phyloP scores from a whole-genome alignment of 2,329 filamentous ascomycete genomes.

The Penicillium sp. region DNA sequence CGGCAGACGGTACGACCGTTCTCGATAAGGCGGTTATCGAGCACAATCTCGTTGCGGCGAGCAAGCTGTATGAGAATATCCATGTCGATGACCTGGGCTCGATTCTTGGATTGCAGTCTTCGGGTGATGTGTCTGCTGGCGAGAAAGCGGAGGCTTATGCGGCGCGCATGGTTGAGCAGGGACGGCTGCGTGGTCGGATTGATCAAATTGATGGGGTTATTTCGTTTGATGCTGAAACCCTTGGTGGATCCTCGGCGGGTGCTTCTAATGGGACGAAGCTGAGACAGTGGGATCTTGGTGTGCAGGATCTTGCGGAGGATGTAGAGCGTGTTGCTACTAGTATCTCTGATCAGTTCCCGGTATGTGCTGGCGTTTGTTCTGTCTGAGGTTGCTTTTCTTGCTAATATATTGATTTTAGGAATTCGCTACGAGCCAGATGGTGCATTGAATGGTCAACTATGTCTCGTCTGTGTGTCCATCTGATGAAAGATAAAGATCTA shows the following conservation, averaged over 20 bases:
- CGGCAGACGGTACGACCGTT: slow-evolving; percentile 87
- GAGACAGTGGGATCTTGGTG: slow-evolving; percentile 84
- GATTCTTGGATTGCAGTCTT: slow-evolving; percentile 69
- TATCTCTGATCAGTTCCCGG: slow-evolving; percentile 78
- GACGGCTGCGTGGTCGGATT: slow-evolving; percentile 80
- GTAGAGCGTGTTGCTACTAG: slow-evolving; percentile 82
- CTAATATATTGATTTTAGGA: slow-evolving; percentile 26
- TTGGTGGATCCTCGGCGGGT: slow-evolving; percentile 59
- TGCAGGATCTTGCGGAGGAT: slow-evolving; percentile 82
- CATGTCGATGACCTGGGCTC: slow-evolving; percentile 71
- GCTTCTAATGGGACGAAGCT: slow-evolving; percentile 62
- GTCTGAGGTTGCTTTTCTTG: neutral
- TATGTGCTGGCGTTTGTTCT: slow-evolving; percentile 38
- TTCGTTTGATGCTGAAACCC: slow-evolving; percentile 74
- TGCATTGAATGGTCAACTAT: slow-evolving; percentile 26
- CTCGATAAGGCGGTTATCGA: slow-evolving; percentile 91
- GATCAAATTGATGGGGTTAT: slow-evolving; percentile 90
- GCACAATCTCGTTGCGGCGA: slow-evolving; percentile 88
- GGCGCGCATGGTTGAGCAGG: slow-evolving; percentile 94
- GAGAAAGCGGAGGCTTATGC: slow-evolving; percentile 88
- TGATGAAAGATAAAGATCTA: slow-evolving; percentile 23
- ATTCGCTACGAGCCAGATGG: slow-evolving; percentile 38
- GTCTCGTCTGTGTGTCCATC: neutral
- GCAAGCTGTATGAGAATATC: slow-evolving; percentile 76
- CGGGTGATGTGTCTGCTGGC: slow-evolving; percentile 48